These are phyloP conservation scores for Boletus sensibilis DNA, from an alignment of 768 basidiomycete genomes.

Conservation along the genomic window DNA sequence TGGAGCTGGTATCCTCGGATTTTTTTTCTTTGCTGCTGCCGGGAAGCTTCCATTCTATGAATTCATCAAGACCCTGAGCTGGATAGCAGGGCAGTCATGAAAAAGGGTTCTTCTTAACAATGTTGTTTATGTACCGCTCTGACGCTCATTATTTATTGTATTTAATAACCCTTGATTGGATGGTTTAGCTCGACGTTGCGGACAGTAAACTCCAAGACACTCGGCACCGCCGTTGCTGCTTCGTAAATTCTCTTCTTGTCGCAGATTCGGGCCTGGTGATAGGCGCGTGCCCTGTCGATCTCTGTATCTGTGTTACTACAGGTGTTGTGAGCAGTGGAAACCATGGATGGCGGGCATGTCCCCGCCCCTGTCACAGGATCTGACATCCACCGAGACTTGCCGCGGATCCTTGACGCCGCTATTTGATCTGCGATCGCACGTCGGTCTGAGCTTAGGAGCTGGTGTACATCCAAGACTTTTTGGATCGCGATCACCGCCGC, in stretches of 20 bases:
- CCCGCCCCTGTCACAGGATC: not conserved
- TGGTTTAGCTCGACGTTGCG: not conserved
- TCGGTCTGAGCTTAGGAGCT: not conserved
- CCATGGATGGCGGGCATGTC: too few species aligned
- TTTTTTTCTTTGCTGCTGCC: not conserved
- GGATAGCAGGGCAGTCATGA: not conserved
- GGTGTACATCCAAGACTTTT: not conserved
- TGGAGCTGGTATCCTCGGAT: not conserved
- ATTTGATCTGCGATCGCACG: conserved; percentile 9
- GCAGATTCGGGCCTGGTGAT: not conserved
- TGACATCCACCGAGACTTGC: not conserved
- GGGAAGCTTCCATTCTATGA: not conserved
- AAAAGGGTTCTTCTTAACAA: not conserved
- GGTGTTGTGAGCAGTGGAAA: too few species aligned
- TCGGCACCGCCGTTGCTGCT: conserved; percentile 1
- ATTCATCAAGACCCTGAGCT: not conserved
- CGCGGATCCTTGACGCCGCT: not conserved
- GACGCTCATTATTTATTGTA: conserved; percentile 5
- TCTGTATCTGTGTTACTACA: not conserved
- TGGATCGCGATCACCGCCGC: conserved; percentile 11
- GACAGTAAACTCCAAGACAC: not conserved
- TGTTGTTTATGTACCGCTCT: not conserved
- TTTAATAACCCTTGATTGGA: not conserved
- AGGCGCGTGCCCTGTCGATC: not conserved
- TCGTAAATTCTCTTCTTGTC: conserved; percentile 5